A percentile compares a stretch with the other conserved stretches of the same genome.
Conservation (phyloP, 768 basidiomycete genomes). For the Phlebiopsis gigantea region DNA sequence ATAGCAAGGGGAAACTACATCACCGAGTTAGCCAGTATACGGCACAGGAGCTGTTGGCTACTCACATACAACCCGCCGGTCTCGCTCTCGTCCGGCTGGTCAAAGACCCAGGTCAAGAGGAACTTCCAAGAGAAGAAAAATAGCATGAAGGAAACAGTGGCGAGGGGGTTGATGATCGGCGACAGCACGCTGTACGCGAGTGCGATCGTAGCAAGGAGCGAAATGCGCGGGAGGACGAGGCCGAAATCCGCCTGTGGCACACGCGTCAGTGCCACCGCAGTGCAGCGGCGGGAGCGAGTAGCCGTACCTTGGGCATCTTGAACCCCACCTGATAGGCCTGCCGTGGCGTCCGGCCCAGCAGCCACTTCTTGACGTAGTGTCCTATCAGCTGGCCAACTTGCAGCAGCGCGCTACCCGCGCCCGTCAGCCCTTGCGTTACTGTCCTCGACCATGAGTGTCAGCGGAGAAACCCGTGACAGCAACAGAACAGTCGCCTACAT, state of each 20-base stretch:
- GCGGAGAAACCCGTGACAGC: neutral
- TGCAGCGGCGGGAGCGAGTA: neutral
- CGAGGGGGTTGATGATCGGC: slow-evolving; percentile 63
- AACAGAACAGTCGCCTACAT: neutral
- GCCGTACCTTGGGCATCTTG: slow-evolving; percentile 44
- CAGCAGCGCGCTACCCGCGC: slow-evolving; percentile 46
- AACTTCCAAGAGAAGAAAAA: slow-evolving; percentile 60
- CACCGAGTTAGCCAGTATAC: no score
- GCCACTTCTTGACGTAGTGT: slow-evolving; percentile 59
- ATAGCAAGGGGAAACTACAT: slow-evolving; percentile 34
- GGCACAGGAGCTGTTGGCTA: no score
- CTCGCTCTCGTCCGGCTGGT: slow-evolving; percentile 45
- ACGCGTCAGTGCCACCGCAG: neutral
- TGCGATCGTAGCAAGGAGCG: slow-evolving; percentile 46
- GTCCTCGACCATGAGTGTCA: neutral
- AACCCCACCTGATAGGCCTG: slow-evolving; percentile 55
- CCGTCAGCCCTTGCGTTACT: slow-evolving; percentile 50
- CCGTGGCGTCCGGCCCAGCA: slow-evolving; percentile 63
- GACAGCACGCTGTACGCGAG: slow-evolving; percentile 59
- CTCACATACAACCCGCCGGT: slow-evolving; percentile 29
- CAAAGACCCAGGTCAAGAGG: slow-evolving; percentile 46
- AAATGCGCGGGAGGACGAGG: slow-evolving; percentile 42
- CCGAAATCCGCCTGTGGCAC: slow-evolving; percentile 42
- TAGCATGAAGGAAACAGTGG: slow-evolving; percentile 52
- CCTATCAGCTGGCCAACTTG: slow-evolving; percentile 49